Conservation (phyloP, 2,329 filamentous ascomycete species). For the Monosporascus sp. region DNA sequence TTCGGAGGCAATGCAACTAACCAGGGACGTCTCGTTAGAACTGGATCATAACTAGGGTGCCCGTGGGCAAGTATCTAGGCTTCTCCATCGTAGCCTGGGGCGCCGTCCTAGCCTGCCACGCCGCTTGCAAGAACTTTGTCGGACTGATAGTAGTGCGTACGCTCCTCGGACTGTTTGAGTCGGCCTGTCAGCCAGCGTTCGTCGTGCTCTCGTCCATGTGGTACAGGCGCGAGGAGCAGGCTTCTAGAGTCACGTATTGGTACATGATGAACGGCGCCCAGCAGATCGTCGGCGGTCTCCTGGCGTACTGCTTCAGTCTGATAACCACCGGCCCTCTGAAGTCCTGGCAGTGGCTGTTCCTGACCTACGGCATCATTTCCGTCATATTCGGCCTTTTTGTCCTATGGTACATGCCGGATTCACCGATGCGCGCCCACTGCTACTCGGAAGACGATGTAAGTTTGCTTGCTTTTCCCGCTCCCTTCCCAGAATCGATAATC, state of each 20-base stretch:
- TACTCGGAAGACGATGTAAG: conserved; percentile 52
- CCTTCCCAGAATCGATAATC: background rate
- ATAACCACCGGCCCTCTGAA: conserved; percentile 48
- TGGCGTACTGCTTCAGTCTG: conserved; percentile 58
- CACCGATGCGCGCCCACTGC: conserved; percentile 66
- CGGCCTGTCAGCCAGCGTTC: conserved; percentile 63
- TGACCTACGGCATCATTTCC: conserved; percentile 58
- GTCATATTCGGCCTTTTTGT: conserved; percentile 62
- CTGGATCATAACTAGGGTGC: conserved; percentile 56
- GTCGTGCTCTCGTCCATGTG: conserved; percentile 63
- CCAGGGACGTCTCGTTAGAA: conserved; percentile 15
- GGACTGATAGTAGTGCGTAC: conserved; percentile 56
- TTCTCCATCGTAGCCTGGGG: conserved; percentile 63
- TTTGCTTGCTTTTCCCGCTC: background rate
- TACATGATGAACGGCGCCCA: conserved; percentile 74
- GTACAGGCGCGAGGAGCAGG: conserved; percentile 66
- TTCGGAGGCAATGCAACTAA: background rate
- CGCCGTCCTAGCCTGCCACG: conserved; percentile 51
- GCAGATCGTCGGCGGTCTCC: conserved; percentile 65
- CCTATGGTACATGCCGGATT: conserved; percentile 59
- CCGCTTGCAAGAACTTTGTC: conserved; percentile 54
- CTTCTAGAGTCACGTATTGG: conserved; percentile 63
- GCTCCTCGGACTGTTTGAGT: conserved; percentile 66
- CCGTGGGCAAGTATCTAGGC: conserved; percentile 61
- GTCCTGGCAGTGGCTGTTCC: conserved; percentile 66